Percentiles rank a stretch among this genome's conserved stretches.
Evolutionary conservation across 1,284 basidiomycete species (phyloP).

Genomic region (Termitomyces sp.): DNA sequence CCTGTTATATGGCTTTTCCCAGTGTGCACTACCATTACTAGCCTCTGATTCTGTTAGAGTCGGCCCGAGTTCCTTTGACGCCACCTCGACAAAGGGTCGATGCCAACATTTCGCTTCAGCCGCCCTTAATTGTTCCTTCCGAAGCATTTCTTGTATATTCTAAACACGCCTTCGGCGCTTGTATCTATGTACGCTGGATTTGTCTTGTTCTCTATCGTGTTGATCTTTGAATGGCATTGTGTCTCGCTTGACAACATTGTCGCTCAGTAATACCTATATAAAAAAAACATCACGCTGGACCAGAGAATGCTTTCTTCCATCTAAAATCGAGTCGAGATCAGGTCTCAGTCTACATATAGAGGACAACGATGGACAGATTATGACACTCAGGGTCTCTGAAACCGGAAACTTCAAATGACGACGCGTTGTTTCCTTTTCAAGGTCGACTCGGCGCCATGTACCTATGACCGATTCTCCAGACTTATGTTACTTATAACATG

Average conservation of each 20-base stretch:
- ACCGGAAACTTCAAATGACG: background rate
- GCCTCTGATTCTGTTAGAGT: background rate
- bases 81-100: constrained; percentile 10
- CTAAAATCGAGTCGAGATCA: background rate
- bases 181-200: background rate
- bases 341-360: background rate
- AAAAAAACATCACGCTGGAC: background rate
- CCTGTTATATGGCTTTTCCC: constrained; percentile 2
- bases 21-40: background rate
- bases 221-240: background rate
- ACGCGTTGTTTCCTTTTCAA: background rate
- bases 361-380: background rate
- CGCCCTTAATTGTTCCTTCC: background rate
- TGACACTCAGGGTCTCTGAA: background rate
- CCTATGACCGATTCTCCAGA: background rate
- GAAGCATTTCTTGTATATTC: background rate
- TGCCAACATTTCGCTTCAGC: background rate
- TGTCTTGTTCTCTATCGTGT: background rate
- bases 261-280: background rate
- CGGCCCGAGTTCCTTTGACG: constrained; percentile 5
- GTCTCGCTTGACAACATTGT: background rate
- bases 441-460: background rate
- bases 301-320: background rate
- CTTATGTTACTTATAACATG: too few species aligned
- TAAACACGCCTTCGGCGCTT: background rate